Evolutionary conservation across 2,329 filamentous ascomycete species (phyloP).

Genomic region (Fusarium sterilihyphosum): DNA sequence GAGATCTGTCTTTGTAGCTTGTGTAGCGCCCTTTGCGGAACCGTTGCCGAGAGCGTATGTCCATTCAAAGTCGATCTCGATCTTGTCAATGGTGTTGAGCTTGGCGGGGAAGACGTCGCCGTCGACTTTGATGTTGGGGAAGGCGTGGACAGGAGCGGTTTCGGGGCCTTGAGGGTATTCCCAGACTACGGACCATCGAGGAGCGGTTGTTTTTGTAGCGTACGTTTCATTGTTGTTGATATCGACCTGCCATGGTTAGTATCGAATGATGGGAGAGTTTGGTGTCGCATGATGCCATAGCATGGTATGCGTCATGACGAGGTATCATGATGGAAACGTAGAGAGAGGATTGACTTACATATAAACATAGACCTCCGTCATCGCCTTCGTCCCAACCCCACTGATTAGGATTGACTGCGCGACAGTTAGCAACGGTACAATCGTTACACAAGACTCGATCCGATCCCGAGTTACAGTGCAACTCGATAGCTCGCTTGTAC

Average conservation of each 20-base stretch:
- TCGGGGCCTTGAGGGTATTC: constrained; percentile 55
- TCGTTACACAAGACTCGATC: constrained; percentile 3
- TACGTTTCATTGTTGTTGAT: constrained; percentile 62
- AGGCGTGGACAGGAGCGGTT: constrained; percentile 62
- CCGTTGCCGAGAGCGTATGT: constrained; percentile 58
- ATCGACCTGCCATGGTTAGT: constrained; percentile 52
- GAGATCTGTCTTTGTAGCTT: constrained; percentile 49
- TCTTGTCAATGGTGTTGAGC: constrained; percentile 50
- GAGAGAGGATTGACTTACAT: constrained; percentile 53
- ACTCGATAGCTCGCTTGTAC: constrained; percentile 29
- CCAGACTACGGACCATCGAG: constrained; percentile 64
- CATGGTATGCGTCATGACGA: neutral
- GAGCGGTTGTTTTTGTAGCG: constrained; percentile 55
- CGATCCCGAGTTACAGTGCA: neutral
- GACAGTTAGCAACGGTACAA: constrained; percentile 17
- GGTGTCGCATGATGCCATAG: neutral
- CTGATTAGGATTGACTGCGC: constrained; percentile 66
- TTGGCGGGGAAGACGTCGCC: constrained; percentile 54
- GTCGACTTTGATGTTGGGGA: constrained; percentile 62
- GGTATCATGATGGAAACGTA: neutral
- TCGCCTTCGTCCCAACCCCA: constrained; percentile 57
- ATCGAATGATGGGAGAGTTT: neutral
- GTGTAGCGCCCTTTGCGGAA: constrained; percentile 52
- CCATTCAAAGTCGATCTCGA: constrained; percentile 61
- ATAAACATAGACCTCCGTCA: constrained; percentile 59